phyloP scores from a whole-genome alignment of 2,329 filamentous ascomycete species.

The Lomentospora prolificans region DNA sequence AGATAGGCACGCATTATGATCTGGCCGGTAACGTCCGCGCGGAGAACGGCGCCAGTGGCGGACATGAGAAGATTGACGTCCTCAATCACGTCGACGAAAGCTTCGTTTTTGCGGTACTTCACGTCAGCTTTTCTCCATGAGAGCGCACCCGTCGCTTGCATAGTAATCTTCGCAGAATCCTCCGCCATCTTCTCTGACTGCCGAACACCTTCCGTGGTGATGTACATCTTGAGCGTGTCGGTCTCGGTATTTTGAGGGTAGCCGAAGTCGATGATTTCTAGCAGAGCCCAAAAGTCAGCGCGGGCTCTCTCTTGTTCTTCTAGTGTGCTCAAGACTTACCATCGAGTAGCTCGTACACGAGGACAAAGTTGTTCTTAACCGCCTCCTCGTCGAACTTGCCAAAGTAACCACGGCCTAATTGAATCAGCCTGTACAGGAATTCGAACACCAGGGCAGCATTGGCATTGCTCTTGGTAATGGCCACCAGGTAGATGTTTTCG shows the following conservation, averaged over 20 bases:
- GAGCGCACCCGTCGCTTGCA: conserved; percentile 94
- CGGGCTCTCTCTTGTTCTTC: too few relatives aligned
- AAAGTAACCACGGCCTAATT: conserved; percentile 90
- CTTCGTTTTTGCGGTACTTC: conserved; percentile 98
- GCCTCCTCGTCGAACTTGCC: conserved; percentile 99
- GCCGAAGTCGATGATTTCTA: conserved; percentile 97
- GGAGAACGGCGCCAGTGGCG: conserved; percentile 87
- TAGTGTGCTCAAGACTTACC: too few relatives aligned
- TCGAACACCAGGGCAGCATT: conserved; percentile 97
- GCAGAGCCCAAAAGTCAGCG: not conserved
- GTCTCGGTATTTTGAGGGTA: conserved; percentile 99
- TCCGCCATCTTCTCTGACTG: conserved; percentile 74
- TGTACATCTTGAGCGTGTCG: conserved; percentile 99
- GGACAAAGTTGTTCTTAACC: conserved; percentile 99
- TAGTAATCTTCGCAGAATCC: conserved; percentile 95
- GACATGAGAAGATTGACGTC: conserved; percentile 99
- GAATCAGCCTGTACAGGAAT: conserved; percentile 87
- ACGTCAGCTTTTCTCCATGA: conserved; percentile 97
- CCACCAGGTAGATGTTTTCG: conserved; percentile 97
- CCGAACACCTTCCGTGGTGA: conserved; percentile 93
- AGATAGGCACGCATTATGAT: conserved; percentile 99
- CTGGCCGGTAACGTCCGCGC: conserved; percentile 92
- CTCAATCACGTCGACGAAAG: conserved; percentile 98
- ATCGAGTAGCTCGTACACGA: conserved; percentile 94
- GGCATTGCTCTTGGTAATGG: conserved; percentile 97